phyloP scores from a whole-genome alignment of 768 basidiomycete genomes.

The Amylocystis lapponica region DNA sequence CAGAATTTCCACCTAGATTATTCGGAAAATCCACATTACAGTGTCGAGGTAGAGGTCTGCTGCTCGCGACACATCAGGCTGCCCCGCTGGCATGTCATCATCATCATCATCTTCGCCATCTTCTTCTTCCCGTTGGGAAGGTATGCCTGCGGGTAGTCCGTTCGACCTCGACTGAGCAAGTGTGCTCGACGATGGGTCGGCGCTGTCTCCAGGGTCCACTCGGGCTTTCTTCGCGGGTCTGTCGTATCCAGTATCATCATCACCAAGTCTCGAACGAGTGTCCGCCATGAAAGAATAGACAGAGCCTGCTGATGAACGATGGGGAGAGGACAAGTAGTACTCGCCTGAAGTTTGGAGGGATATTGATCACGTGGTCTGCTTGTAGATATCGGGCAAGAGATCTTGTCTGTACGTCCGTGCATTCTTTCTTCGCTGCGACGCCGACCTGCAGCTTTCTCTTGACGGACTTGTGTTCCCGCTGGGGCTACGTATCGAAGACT shows the following conservation, averaged over 20 bases:
- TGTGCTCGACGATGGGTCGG: background rate
- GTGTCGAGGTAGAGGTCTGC: constrained; percentile 95
- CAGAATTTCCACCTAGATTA: background rate
- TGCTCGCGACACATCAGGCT: constrained; percentile 33
- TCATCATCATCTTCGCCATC: constrained; percentile 23
- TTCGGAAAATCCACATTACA: constrained; percentile 36
- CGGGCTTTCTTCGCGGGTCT: constrained; percentile 16
- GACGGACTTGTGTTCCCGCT: too few species aligned
- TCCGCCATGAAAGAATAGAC: background rate
- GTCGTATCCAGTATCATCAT: constrained; percentile 1
- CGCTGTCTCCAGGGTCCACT: constrained; percentile 15
- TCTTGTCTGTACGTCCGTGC: too few species aligned
- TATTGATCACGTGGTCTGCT: too few species aligned
- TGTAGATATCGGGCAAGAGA: too few species aligned
- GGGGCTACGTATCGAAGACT: too few species aligned
- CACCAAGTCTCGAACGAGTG: background rate
- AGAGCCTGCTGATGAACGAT: too few species aligned
- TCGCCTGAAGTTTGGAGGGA: too few species aligned
- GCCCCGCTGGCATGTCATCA: constrained; percentile 2
- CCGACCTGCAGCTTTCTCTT: too few species aligned
- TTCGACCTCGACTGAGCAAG: too few species aligned
- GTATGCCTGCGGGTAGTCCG: too few species aligned
- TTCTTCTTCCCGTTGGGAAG: background rate
- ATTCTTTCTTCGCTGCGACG: too few species aligned
- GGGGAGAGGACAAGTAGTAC: too few species aligned